These are phyloP conservation scores for Chrysoporthe austroafricana DNA, from an alignment of 2,329 filamentous ascomycete species.

Conservation along the genomic window DNA sequence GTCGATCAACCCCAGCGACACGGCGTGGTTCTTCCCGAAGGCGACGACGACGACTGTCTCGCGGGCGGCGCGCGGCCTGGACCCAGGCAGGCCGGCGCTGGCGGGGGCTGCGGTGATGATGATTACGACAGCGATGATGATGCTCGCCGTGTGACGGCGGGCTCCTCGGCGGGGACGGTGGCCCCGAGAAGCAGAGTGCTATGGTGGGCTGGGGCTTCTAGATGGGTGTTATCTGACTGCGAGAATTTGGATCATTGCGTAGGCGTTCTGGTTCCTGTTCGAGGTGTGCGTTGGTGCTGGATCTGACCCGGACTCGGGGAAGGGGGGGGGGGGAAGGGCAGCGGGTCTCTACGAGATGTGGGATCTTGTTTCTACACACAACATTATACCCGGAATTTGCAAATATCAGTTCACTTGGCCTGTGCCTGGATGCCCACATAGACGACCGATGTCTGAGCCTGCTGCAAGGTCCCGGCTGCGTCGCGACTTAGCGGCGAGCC, in stretches of 20 bases:
- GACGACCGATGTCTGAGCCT: not conserved
- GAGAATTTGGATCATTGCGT: not conserved
- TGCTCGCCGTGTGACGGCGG: not conserved
- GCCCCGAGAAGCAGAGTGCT: not conserved
- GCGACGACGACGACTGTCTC: slow-evolving; percentile 26
- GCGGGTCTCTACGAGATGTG: not conserved
- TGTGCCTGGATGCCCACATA: not conserved
- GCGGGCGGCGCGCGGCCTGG: not conserved
- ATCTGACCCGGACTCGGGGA: not conserved
- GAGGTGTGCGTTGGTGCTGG: not conserved
- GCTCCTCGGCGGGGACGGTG: too few relatives aligned
- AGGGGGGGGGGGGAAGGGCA: too few relatives aligned
- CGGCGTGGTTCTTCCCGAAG: slow-evolving; percentile 28
- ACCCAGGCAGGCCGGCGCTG: not conserved
- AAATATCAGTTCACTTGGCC: not conserved
- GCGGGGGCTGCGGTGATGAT: slow-evolving; percentile 3
- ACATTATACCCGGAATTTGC: slow-evolving; percentile 17
- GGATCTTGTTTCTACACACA: not conserved
- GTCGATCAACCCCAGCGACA: slow-evolving; percentile 22
- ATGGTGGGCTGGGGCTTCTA: not conserved
- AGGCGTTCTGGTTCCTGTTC: not conserved
- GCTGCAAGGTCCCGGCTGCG: not conserved
- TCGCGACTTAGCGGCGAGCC: not conserved
- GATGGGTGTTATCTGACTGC: not conserved
- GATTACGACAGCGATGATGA: not conserved